Conservation (phyloP, 495 filamentous ascomycete species). For the Margaritispora aquatica region DNA sequence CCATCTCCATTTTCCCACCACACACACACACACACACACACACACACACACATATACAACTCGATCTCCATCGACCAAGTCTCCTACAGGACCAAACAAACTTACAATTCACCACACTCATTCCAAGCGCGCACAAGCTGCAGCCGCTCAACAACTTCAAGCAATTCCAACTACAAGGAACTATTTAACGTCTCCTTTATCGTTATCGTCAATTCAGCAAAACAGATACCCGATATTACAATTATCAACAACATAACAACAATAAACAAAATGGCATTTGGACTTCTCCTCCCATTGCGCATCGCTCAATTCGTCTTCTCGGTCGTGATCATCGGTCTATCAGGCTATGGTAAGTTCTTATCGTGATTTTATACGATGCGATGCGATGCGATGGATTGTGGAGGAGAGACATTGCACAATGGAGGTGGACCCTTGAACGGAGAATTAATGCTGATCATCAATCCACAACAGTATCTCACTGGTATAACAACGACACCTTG, state of each 20-base stretch:
- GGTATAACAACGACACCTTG: conserved; percentile 42
- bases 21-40: neutral
- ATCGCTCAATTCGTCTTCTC: conserved; percentile 54
- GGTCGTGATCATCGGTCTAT: conserved; percentile 59
- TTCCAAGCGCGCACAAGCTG: conserved; percentile 22
- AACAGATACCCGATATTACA: conserved; percentile 4
- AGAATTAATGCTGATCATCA: neutral
- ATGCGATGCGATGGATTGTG: too few species aligned
- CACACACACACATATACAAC: neutral
- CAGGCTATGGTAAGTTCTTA: conserved; percentile 56
- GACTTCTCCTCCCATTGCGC: conserved; percentile 20
- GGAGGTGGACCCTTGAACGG: neutral
- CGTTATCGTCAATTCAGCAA: neutral
- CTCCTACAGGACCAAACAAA: neutral
- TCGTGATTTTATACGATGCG: too few species aligned
- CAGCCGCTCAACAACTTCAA: conserved; percentile 2
- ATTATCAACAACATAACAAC: neutral
- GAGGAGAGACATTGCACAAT: neutral
- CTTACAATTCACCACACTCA: conserved; percentile 8
- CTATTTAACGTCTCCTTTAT: neutral
- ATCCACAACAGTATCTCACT: conserved; percentile 39
- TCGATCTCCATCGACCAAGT: neutral
- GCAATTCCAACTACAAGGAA: neutral
- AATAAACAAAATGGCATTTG: conserved; percentile 20
- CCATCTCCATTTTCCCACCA: neutral